Evolutionary conservation across 352 stramenopile genomes (phyloP), one percentile per base, ranked within the genome.

Genomic region (Phytophthora pinifolia): DNA sequence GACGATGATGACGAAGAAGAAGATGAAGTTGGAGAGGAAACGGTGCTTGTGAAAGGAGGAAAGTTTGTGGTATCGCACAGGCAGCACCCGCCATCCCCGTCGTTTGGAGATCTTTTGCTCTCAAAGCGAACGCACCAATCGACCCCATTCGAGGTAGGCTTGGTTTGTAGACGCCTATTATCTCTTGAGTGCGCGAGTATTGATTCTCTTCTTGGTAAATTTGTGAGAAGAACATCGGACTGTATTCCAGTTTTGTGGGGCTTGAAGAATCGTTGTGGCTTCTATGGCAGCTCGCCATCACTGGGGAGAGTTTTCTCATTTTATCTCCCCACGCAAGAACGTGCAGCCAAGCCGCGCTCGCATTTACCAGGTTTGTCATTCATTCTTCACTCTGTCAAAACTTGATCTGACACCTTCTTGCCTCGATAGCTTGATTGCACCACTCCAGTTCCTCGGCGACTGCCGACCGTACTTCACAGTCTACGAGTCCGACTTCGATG

Each of bases 401-500:
- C 9, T 14, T 5, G 15, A 0, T 54, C 35, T 65, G 36, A 67
- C 47, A n/a, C 5, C 27, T 10, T 27, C 17, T 12, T 54, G 17
- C 18, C 46, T 4, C 54, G 12, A 6, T 53, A 93, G 83, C 57
- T 71, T 96, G 41, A 89, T 96, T 48, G 73, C 83, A 0, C 87
- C 87, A 17, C 63, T 96, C 3, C 48, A 79, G 44, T 96, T 90
- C 42, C 67, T 82, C 42, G 87, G 83, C 6, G 87, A 96, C 58
- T 94, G 73, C 32, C 78, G 87, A 35, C 87, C 87, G 13, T 96
- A 95, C 51, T 94, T 88, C 41, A 86, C 87, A 29, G 60, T 96
- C 8, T 95, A 94, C 43, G 87, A 96, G 71, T 34, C 67, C 17
- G 87, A 96, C 45, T 96, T 94, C 45, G 78, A 92, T 39, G 82